Base-by-base conservation (phyloP, 306 rosid genomes). In the Psophocarpus tetragonolobus region DNA sequence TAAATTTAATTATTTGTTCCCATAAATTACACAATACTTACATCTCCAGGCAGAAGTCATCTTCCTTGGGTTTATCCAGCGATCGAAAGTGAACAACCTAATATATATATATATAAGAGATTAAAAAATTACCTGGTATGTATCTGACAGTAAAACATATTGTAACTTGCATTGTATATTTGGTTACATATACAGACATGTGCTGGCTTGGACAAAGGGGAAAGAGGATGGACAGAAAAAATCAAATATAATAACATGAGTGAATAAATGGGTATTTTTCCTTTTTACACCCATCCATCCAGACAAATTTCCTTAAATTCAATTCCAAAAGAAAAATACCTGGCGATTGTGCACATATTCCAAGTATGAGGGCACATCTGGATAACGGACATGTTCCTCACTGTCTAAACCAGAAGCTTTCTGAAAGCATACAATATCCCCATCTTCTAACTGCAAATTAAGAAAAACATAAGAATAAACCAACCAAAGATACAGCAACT, bases 71-170 rank as follows among this genome's bases (percentile, higher is more conserved):
- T 84, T 88, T 93, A 8, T 93, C 97, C 24, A 93, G 86, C 27
- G 93, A 84, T 30, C 98, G 93, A 35, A 91, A 93, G 84, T 90
- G 98, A 86, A 93, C 98, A 85, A 93, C 93, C 98, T 93, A 83
- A 68, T 36, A 73, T 27, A 71, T 30, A 71, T 30, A 88, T 74
- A 57, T 48, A 81, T 54, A 42, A 39, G 65, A 50, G 45, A 54
- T 58, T 0, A 82, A 71, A 66, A 41, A 1, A 18, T 57, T 76
- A 68, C n/a, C n/a, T n/a, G n/a, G 82, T 18, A 14, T 5, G 54
- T 35, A 78, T 44, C 75, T 36, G 77, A 68, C 6, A 33, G 66
- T 11, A 48, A 50, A 47, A 53, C 18, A 45, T 17, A 23, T 42
- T 14, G 56, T 53, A 54, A 54, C 33, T 62, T 35, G 66, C 21